phyloP scores from a whole-genome alignment of 2,329 filamentous ascomycete genomes.

The Colletotrichum sp. region DNA sequence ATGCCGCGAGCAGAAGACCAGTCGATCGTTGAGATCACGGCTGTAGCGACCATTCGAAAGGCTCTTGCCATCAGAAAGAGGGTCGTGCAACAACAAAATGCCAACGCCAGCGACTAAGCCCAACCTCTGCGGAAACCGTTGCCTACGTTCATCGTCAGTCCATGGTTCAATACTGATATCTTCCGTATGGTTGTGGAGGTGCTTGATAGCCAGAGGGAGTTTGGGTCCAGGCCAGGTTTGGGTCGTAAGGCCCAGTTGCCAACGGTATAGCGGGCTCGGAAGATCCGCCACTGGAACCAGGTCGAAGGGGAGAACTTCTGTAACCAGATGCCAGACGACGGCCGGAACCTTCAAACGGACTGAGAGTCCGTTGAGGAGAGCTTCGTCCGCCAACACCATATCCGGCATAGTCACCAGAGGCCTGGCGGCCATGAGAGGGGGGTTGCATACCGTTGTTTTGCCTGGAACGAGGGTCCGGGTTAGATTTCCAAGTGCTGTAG shows the following conservation, averaged over 20 bases:
- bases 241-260: neutral
- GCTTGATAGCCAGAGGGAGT: constrained; percentile 34
- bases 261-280: constrained; percentile 44
- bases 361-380: constrained; percentile 41
- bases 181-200: constrained; percentile 38
- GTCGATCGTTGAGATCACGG: neutral
- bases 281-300: constrained; percentile 45
- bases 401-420: constrained; percentile 46
- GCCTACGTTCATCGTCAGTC: constrained; percentile 10
- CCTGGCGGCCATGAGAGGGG: constrained; percentile 42
- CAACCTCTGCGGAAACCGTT: constrained; percentile 13
- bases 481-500: constrained; percentile 58
- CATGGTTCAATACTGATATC: constrained; percentile 34
- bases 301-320: constrained; percentile 56
- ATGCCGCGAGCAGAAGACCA: neutral
- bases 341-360: constrained; percentile 48
- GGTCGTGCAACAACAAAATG: neutral
- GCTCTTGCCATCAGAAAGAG: neutral
- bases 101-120: neutral
- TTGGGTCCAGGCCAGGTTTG: constrained; percentile 31
- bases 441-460: constrained; percentile 38
- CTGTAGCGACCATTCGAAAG: neutral
- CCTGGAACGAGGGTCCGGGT: constrained; percentile 30
- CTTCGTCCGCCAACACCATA: constrained; percentile 23
- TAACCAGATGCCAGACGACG: constrained; percentile 48